phyloP scores from a whole-genome alignment of 257 asterid genomes.

The Capsicum rhomboideum region DNA sequence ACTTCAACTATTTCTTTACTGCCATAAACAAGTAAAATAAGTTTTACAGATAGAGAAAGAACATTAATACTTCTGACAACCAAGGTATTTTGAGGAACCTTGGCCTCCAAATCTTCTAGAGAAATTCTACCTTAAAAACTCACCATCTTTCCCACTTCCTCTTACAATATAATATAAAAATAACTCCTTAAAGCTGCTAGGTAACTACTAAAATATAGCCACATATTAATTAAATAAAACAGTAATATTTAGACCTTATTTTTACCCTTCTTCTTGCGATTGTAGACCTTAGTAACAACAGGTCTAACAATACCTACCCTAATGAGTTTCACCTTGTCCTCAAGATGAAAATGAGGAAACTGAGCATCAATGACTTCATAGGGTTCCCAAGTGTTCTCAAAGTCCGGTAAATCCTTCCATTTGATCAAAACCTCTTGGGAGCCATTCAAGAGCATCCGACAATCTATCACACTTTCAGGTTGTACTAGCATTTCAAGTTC shows the following conservation, averaged over 20 bases:
- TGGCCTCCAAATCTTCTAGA: background rate
- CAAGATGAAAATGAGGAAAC: background rate
- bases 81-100: background rate
- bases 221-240: background rate
- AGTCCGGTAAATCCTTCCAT: background rate
- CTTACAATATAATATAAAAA: background rate
- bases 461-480: background rate
- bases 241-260: background rate
- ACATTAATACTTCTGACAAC: background rate
- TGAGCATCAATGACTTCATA: background rate
- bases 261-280: background rate
- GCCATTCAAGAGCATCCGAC: background rate
- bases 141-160: background rate
- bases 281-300: background rate
- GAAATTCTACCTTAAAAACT: background rate
- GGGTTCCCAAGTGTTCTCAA: background rate
- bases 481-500: background rate
- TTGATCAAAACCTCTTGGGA: background rate
- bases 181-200: background rate
- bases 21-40: background rate
- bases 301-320: background rate
- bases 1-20: too few relatives aligned
- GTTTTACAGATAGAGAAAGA: background rate
- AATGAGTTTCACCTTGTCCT: background rate
- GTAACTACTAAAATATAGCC: background rate